Conservation (phyloP, 225 moss, liverwort and hornwort genomes). For the Sphagnum tenellum region DNA sequence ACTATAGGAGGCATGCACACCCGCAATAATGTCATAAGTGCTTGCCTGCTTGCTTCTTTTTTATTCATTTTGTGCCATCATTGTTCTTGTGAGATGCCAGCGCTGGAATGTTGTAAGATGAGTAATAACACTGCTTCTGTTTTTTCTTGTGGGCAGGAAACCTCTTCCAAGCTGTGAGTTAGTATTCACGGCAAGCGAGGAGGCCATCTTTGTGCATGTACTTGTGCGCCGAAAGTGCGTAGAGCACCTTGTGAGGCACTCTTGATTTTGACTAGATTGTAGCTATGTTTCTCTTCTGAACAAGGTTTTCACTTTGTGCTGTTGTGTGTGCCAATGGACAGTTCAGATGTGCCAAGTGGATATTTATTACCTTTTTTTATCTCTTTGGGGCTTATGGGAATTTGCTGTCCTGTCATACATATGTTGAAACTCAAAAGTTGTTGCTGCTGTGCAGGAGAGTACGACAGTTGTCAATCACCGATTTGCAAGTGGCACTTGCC, state of each 20-base stretch:
- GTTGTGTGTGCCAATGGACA: too few relatives aligned
- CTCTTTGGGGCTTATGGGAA: not conserved
- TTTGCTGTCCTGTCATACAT: not conserved
- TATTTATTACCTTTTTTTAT: too few relatives aligned
- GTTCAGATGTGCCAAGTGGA: too few relatives aligned
- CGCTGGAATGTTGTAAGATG: too few relatives aligned
- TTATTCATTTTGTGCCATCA: too few relatives aligned
- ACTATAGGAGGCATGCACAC: too few relatives aligned
- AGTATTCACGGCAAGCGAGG: conserved; percentile 85
- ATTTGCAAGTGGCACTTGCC: conserved; percentile 68
- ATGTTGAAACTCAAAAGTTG: not conserved
- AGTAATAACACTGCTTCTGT: not conserved
- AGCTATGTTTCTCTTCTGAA: too few relatives aligned
- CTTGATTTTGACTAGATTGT: conserved; percentile 34
- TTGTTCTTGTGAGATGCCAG: too few relatives aligned
- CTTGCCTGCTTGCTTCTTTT: too few relatives aligned
- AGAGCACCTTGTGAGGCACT: conserved; percentile 53
- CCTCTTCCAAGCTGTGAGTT: conserved; percentile 88
- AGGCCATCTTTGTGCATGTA: conserved; percentile 93
- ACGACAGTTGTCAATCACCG: conserved; percentile 56
- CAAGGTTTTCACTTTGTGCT: too few relatives aligned
- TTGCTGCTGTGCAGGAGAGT: conserved; percentile 58
- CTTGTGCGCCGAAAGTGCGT: conserved; percentile 98
- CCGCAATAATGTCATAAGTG: too few relatives aligned
- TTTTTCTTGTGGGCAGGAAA: conserved; percentile 43